Evolutionary conservation across 164 flowering plant genomes (phyloP).

Genomic region (Annona squamosa): DNA sequence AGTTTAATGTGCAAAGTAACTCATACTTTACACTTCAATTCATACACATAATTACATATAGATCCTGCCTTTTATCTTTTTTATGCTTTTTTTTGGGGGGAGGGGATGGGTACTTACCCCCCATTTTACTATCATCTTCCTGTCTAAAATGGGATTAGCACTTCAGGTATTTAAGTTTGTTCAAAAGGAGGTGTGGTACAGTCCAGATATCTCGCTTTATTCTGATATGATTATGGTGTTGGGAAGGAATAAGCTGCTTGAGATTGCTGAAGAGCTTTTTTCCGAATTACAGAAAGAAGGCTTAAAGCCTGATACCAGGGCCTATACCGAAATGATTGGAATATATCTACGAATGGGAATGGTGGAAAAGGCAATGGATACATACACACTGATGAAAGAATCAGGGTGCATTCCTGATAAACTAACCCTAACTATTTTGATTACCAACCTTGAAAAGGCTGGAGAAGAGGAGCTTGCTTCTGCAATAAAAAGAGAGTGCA

Average conservation of each 20-base stretch:
- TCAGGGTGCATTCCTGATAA: conserved; percentile 62
- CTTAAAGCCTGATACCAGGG: conserved; percentile 54
- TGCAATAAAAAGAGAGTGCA: conserved; percentile 47
- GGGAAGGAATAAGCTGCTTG: conserved; percentile 58
- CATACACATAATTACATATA: neutral
- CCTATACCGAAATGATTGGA: conserved; percentile 73
- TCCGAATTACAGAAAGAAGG: conserved; percentile 45
- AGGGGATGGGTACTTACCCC: no score
- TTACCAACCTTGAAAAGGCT: conserved; percentile 61
- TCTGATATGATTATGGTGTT: conserved; percentile 50
- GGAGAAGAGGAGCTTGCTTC: conserved; percentile 57
- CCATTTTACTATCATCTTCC: neutral
- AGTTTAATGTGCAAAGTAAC: neutral
- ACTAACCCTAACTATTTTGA: conserved; percentile 60
- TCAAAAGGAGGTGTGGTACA: conserved; percentile 53
- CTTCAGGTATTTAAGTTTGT: conserved; percentile 56
- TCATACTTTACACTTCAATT: neutral
- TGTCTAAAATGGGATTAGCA: neutral
- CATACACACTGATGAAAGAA: conserved; percentile 49
- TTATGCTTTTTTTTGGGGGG: no score
- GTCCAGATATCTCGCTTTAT: conserved; percentile 46
- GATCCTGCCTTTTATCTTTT: neutral
- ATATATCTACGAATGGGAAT: conserved; percentile 48
- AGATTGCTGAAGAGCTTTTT: conserved; percentile 50
- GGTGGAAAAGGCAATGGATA: conserved; percentile 64